Conservation (phyloP, 495 filamentous ascomycete genomes). For the Xylaria cubensis region DNA sequence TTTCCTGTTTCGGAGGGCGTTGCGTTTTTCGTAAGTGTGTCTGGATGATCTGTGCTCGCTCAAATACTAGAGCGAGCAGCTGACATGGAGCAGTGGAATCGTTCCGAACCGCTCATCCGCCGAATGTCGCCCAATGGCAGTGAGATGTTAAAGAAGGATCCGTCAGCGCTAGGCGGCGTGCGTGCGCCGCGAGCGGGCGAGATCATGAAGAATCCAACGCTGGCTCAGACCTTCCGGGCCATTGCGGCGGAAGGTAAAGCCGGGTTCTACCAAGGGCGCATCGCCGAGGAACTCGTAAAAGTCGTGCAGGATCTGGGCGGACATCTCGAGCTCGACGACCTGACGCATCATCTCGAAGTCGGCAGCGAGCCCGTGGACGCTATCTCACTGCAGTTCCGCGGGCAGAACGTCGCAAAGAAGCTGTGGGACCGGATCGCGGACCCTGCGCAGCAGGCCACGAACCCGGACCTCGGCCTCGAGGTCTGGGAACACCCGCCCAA, state of each 20-base stretch:
- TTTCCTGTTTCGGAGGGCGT: slow-evolving; percentile 87
- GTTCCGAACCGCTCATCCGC: slow-evolving; percentile 56
- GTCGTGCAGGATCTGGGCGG: slow-evolving; percentile 79
- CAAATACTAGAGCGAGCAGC: not conserved
- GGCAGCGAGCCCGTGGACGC: slow-evolving; percentile 82
- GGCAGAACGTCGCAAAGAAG: slow-evolving; percentile 63
- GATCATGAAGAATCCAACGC: slow-evolving; percentile 81
- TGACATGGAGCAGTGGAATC: slow-evolving; percentile 33
- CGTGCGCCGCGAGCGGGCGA: slow-evolving; percentile 83
- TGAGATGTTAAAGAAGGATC: slow-evolving; percentile 83
- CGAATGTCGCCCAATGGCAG: slow-evolving; percentile 79
- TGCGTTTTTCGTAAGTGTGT: slow-evolving; percentile 67
- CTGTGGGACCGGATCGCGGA: slow-evolving; percentile 50
- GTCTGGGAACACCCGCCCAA: slow-evolving; percentile 99
- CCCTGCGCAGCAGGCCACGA: slow-evolving; percentile 27
- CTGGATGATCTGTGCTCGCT: not conserved
- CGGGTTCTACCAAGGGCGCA: slow-evolving; percentile 87
- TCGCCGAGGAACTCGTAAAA: slow-evolving; percentile 81
- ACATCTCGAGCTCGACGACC: slow-evolving; percentile 77
- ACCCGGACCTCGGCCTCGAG: slow-evolving; percentile 58
- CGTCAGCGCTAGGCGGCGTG: slow-evolving; percentile 64
- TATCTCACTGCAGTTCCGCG: slow-evolving; percentile 78
- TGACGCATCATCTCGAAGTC: slow-evolving; percentile 72
- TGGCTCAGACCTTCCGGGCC: slow-evolving; percentile 82
- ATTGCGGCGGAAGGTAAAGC: slow-evolving; percentile 82